Base-by-base conservation (phyloP, 1,284 basidiomycete species). In the Ustilago curta region DNA sequence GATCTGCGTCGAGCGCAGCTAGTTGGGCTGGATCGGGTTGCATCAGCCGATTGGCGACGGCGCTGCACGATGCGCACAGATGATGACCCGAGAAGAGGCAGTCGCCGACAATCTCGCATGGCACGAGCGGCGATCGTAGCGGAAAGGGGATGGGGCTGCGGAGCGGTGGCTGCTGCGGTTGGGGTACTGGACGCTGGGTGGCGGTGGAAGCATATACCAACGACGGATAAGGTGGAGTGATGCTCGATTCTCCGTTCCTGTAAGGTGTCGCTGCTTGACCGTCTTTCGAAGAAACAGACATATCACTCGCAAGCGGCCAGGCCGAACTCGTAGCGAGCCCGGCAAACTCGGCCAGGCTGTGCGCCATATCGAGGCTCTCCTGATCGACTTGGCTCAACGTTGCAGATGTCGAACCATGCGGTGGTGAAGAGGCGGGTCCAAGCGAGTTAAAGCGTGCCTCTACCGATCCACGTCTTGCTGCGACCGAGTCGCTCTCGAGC, bases 81-180 rank as follows among this genome's bases (percentile, higher is more conserved):
- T 63, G 56, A 16, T 59, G 63, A 8, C 70, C 70, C 2, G 64
- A 72, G 35, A 72, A 72, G 47, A 72, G 70, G 25, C 70, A 72
- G 48, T 72, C 70, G 23, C 70, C 70, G 12, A 72, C 64, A 9
- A 72, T 72, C 55, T 72, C 70, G 43, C 70, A 72, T 2, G 70
- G 55, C 5, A 51, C 42, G 3, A 25, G 3, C 2, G 59, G 44
- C 2, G 47, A 19, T 18, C 49, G 66, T 8, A 62, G 44, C 8
- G 49, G 31, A 4, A 62, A 31, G 2, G 43, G 25, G 12, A 51
- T 39, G 25, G 51, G 4, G 44, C 19, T 37, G 32, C 3, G 52
- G 19, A 32, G 43, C 19, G 31, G 29, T 23, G 40, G 49, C 31
- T 40, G 39, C 11, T 57, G 37, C 19, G 35, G 50, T 23, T 54